A percentile compares a stretch with the other conserved stretches of the same genome.
Evolutionary conservation across 2,329 filamentous ascomycete genomes (phyloP).

Genomic region (Alternaria ventricosa): DNA sequence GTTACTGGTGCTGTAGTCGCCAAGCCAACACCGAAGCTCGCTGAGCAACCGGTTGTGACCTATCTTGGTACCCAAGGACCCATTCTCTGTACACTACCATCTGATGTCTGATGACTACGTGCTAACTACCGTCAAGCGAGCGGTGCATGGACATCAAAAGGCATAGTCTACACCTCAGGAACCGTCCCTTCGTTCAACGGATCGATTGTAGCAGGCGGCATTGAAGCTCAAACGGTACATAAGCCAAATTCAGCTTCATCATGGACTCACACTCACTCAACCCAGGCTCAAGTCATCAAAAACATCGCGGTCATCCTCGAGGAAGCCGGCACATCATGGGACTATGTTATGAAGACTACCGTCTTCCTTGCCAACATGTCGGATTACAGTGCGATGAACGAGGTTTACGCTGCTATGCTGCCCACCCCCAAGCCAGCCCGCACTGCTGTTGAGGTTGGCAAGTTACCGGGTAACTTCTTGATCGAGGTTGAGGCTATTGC

Average conservation of each 20-base stretch:
- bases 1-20: slow-evolving; percentile 22
- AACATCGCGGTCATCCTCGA: slow-evolving; percentile 39
- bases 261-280: background rate
- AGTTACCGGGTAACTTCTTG: slow-evolving; percentile 38
- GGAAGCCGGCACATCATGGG: slow-evolving; percentile 43
- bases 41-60: slow-evolving; percentile 36
- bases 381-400: slow-evolving; percentile 44
- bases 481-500: slow-evolving; percentile 44
- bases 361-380: slow-evolving; percentile 43
- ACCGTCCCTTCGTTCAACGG: slow-evolving; percentile 39
- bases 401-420: slow-evolving; percentile 40
- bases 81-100: slow-evolving; percentile 27
- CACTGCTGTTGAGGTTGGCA: slow-evolving; percentile 40
- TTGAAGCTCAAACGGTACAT: slow-evolving; percentile 34
- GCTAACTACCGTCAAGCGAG: slow-evolving; percentile 20
- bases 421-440: slow-evolving; percentile 39
- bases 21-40: slow-evolving; percentile 28
- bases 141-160: slow-evolving; percentile 40
- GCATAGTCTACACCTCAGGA: slow-evolving; percentile 41
- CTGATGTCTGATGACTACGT: background rate
- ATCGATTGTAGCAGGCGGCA: slow-evolving; percentile 33
- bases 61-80: slow-evolving; percentile 42
- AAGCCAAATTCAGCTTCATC: rapidly evolving
- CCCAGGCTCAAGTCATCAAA: slow-evolving; percentile 42
- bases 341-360: slow-evolving; percentile 44